Percentiles rank a stretch among this genome's conserved stretches.
phyloP scores from a whole-genome alignment of 208 protist species.

The Blastocrithidia nonstop region DNA sequence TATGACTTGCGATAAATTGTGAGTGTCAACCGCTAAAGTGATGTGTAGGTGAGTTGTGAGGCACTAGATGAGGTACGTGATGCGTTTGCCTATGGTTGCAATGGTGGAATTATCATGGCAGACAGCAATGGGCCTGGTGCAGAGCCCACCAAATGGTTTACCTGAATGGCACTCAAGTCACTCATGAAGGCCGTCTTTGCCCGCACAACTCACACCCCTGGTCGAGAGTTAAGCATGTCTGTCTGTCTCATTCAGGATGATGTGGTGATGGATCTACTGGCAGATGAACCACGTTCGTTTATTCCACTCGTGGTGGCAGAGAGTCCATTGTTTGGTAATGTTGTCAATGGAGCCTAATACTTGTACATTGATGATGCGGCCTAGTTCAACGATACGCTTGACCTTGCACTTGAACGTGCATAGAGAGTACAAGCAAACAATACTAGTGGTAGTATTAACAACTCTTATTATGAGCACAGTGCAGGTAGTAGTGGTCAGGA shows the following conservation, averaged over 20 bases:
- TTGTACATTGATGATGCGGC: constrained; percentile 28
- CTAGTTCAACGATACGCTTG: constrained; percentile 49
- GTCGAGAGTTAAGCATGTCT: constrained; percentile 33
- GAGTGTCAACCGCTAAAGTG: constrained; percentile 10
- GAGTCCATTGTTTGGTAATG: constrained; percentile 59
- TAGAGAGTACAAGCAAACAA: no score
- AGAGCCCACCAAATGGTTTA: constrained; percentile 36
- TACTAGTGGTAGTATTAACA: no score
- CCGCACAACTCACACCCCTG: constrained; percentile 9
- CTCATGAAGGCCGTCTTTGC: constrained; percentile 39
- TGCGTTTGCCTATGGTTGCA: constrained; percentile 36
- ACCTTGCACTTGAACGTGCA: constrained; percentile 14
- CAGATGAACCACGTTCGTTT: constrained; percentile 4
- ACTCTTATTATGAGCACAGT: no score
- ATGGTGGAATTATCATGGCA: constrained; percentile 47
- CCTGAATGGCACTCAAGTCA: constrained; percentile 33
- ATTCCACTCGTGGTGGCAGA: constrained; percentile 37
- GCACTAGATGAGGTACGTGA: constrained; percentile 43
- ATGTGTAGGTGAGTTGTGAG: constrained; percentile 25
- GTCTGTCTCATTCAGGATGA: constrained; percentile 53
- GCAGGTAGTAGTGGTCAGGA: no score
- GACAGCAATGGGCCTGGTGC: constrained; percentile 25
- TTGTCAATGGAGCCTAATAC: constrained; percentile 36
- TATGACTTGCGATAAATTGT: constrained; percentile 55
- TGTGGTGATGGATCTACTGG: constrained; percentile 47